These are phyloP conservation scores for Kalmanozyma brasiliensis DNA, from an alignment of 1,284 basidiomycete species.

Conservation along the genomic window DNA sequence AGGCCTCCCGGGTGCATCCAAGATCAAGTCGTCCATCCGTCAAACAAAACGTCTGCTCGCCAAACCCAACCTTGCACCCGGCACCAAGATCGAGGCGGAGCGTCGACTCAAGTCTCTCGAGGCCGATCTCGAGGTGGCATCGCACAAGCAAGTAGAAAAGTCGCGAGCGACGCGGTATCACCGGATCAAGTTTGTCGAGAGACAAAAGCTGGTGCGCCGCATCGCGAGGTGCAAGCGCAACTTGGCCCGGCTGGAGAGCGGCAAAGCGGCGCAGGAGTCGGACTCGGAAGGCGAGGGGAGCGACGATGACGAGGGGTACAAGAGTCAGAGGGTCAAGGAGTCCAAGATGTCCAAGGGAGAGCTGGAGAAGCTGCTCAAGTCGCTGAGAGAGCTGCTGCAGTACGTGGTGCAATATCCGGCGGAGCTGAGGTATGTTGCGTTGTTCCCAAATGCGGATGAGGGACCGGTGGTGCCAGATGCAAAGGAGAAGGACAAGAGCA, in stretches of 20 bases:
- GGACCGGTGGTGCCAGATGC: conserved; percentile 19
- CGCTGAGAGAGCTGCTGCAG: conserved; percentile 34
- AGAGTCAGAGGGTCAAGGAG: conserved; percentile 17
- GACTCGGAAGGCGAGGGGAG: conserved; percentile 24
- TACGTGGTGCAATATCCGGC: conserved; percentile 46
- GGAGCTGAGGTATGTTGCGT: conserved; percentile 44
- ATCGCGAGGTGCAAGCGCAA: conserved; percentile 34
- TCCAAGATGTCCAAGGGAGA: conserved; percentile 32
- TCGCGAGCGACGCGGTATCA: conserved; percentile 44
- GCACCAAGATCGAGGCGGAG: conserved; percentile 56
- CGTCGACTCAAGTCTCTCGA: conserved; percentile 49
- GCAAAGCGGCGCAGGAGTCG: conserved; percentile 6
- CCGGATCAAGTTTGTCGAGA: conserved; percentile 52
- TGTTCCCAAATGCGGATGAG: conserved; percentile 36
- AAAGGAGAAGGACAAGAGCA: conserved; percentile 32
- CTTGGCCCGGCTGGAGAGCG: conserved; percentile 11
- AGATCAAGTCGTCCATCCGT: conserved; percentile 53
- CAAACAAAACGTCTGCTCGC: conserved; percentile 56
- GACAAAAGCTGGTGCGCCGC: conserved; percentile 40
- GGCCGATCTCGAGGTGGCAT: conserved; percentile 35
- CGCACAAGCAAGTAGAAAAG: conserved; percentile 39
- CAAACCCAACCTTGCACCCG: conserved; percentile 50
- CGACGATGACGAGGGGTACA: conserved; percentile 15
- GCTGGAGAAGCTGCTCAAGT: conserved; percentile 11
- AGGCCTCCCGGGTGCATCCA: conserved; percentile 36